Percentiles rank a stretch among this genome's conserved stretches.
phyloP scores from a whole-genome alignment of 352 stramenopile genomes.

The Blastocystis sp. region DNA sequence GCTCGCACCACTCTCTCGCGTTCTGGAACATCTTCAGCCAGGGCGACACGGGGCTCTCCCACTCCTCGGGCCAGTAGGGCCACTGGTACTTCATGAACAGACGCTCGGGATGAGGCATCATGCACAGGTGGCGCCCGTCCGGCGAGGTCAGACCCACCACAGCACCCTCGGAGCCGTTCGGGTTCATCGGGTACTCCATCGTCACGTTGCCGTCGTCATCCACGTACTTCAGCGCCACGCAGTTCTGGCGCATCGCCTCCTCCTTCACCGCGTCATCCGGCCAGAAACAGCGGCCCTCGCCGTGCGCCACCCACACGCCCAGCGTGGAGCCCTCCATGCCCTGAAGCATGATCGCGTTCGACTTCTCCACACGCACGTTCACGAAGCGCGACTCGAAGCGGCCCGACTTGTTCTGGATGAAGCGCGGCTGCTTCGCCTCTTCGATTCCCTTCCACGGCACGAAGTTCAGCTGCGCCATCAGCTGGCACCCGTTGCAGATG shows the following conservation, averaged over 20 bases:
- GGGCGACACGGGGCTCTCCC: conserved; percentile 81
- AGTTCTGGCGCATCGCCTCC: conserved; percentile 81
- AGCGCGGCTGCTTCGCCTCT: conserved; percentile 82
- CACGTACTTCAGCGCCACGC: conserved; percentile 92
- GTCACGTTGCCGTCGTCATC: conserved; percentile 89
- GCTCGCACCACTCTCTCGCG: conserved; percentile 89
- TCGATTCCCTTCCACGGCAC: conserved; percentile 79
- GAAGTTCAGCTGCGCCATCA: conserved; percentile 98
- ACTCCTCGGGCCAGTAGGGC: conserved; percentile 86
- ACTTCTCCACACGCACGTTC: conserved; percentile 87
- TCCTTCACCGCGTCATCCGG: conserved; percentile 85
- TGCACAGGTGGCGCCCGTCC: conserved; percentile 92
- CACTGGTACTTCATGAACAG: conserved; percentile 96
- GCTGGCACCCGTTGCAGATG: conserved; percentile 98
- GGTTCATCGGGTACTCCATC: conserved; percentile 96
- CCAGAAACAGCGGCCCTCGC: conserved; percentile 90
- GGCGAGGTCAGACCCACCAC: conserved; percentile 92
- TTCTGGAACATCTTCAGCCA: conserved; percentile 98
- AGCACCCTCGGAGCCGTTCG: conserved; percentile 91
- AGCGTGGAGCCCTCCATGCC: conserved; percentile 93
- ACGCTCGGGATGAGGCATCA: conserved; percentile 98
- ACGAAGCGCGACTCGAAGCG: conserved; percentile 94
- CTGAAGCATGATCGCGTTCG: conserved; percentile 90
- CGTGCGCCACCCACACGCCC: conserved; percentile 93
- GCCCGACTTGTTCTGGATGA: conserved; percentile 93